phyloP scores from a whole-genome alignment of 805 yeast genomes.

The Kluyveromyces siamensis region DNA sequence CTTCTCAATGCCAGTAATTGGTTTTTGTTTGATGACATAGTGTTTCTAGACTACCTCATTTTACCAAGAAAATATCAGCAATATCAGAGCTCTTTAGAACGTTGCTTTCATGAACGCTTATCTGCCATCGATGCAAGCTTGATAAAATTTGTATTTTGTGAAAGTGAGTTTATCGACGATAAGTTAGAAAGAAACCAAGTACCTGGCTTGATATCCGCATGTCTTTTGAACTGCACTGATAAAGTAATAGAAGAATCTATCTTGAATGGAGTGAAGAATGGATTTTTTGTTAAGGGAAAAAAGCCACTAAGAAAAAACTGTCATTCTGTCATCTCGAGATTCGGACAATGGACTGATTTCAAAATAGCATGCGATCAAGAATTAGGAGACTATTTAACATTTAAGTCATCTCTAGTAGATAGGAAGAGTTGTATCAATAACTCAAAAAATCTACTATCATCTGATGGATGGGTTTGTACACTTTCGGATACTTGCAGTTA shows the following conservation, averaged over 20 bases:
- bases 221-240: slow-evolving; percentile 5
- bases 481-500: slow-evolving; percentile 34
- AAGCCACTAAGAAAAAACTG: slow-evolving; percentile 37
- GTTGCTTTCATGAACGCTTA: slow-evolving; percentile 11
- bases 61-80: slow-evolving; percentile 27
- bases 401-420: slow-evolving; percentile 19
- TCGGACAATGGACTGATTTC: slow-evolving; percentile 19
- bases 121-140: background rate
- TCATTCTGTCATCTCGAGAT: slow-evolving; percentile 18
- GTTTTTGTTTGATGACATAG: slow-evolving; percentile 24
- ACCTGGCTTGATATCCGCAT: slow-evolving; percentile 17
- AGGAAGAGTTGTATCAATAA: slow-evolving; percentile 26
- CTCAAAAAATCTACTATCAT: slow-evolving; percentile 20
- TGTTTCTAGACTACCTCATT: slow-evolving; percentile 40
- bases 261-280: slow-evolving; percentile 54
- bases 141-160: slow-evolving; percentile 9
- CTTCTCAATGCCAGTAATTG: slow-evolving; percentile 40
- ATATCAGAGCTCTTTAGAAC: slow-evolving; percentile 3
- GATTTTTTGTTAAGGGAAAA: slow-evolving; percentile 37
- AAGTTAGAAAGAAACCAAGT: slow-evolving; percentile 6
- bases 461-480: slow-evolving; percentile 42
- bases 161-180: slow-evolving; percentile 12
- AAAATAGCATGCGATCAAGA: slow-evolving; percentile 2
- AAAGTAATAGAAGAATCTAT: slow-evolving; percentile 27
- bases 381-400: slow-evolving; percentile 22